Percentiles rank a stretch among this genome's conserved stretches.
phyloP scores from a whole-genome alignment of 257 asterid species.

The Voacanga thouarsii region DNA sequence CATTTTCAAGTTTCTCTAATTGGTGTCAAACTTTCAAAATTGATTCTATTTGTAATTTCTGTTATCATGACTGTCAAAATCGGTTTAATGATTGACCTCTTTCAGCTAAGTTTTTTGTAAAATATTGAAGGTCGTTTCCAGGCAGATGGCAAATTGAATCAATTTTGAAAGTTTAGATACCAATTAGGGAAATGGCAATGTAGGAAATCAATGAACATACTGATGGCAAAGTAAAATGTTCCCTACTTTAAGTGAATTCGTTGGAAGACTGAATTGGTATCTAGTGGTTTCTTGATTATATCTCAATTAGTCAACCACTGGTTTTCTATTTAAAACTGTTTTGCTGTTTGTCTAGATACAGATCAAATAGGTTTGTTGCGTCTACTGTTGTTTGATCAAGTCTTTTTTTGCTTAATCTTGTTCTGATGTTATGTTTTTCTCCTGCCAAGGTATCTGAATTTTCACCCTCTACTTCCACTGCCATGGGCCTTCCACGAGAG shows the following conservation, averaged over 20 bases:
- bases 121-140: neutral
- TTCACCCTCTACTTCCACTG: slow-evolving; percentile 82
- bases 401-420: neutral
- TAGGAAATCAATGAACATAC: neutral
- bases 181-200: neutral
- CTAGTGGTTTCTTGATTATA: neutral
- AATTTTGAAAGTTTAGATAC: neutral
- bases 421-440: slow-evolving; percentile 2
- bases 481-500: slow-evolving; percentile 96
- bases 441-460: slow-evolving; percentile 80
- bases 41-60: neutral
- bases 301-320: neutral
- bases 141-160: neutral
- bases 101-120: neutral
- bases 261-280: neutral
- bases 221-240: neutral
- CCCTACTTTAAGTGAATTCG: neutral
- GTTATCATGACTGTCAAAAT: neutral
- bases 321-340: neutral
- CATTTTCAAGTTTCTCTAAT: neutral
- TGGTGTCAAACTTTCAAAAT: neutral
- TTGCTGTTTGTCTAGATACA: neutral
- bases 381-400: neutral
- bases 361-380: neutral
- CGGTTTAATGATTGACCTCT: neutral